Evolutionary conservation across 164 flowering plant genomes (phyloP).

Genomic region (Piper longum): DNA sequence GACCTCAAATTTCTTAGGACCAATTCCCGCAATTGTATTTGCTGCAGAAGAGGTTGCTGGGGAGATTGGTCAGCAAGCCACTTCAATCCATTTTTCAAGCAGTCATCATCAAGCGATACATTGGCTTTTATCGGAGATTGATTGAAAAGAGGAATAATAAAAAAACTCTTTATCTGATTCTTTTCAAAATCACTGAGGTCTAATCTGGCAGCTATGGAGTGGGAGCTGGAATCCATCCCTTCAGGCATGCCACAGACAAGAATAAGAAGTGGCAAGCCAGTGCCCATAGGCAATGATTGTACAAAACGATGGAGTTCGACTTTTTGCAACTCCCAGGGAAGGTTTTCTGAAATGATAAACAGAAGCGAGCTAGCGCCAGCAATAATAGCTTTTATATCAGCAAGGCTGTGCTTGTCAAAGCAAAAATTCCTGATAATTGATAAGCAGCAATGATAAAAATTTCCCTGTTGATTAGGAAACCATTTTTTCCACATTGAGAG

Average conservation of each 20-base stretch:
- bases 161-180: slow-evolving; percentile 31
- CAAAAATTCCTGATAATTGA: slow-evolving; percentile 42
- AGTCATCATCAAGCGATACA: slow-evolving; percentile 48
- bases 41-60: slow-evolving; percentile 36
- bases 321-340: slow-evolving; percentile 54
- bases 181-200: slow-evolving; percentile 43
- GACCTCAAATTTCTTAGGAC: slow-evolving; percentile 36
- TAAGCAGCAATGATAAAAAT: slow-evolving; percentile 35
- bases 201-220: slow-evolving; percentile 21
- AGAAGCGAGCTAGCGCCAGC: slow-evolving; percentile 56
- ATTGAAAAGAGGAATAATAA: slow-evolving; percentile 23
- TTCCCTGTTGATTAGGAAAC: slow-evolving; percentile 17
- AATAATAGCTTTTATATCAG: slow-evolving; percentile 15
- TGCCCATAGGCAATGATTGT: slow-evolving; percentile 39
- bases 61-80: slow-evolving; percentile 76
- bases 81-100: slow-evolving; percentile 47
- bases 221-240: slow-evolving; percentile 17
- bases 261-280: slow-evolving; percentile 63
- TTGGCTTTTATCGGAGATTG: slow-evolving; percentile 16
- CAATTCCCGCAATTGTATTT: slow-evolving; percentile 40
- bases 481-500: slow-evolving; percentile 73
- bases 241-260: slow-evolving; percentile 21
- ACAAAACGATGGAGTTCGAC: slow-evolving; percentile 37
- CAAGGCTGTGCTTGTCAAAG: slow-evolving; percentile 8
- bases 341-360: slow-evolving; percentile 36